Evolutionary conservation across 2,329 filamentous ascomycete genomes (phyloP), one percentile per base, ranked within the genome.

Genomic region (Monosporascus sp.): DNA sequence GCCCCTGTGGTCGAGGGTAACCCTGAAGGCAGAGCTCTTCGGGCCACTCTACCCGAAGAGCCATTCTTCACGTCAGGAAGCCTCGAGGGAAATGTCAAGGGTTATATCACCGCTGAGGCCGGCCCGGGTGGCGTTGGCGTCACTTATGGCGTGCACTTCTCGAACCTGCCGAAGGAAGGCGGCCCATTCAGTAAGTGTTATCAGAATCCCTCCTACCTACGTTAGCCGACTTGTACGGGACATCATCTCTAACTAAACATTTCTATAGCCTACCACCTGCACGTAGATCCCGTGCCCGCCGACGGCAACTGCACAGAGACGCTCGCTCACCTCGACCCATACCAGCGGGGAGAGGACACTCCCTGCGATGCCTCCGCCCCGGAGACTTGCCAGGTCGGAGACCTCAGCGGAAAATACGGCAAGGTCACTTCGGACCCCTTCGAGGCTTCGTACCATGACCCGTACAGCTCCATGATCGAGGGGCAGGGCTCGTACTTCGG

Each of bases 381-480:
- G 7, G 70, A 80, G 56, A 84, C 82, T 9, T 94, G 89, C 74
- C 83, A 93, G 71, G 82, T 89, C 11, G 89, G 90, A 59, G 89
- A 93, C 67, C 76, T 91, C 52, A 81, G 82, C 61, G 89, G 89
- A 66, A 93, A 93, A 74, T 75, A 87, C 63, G 87, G 87, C 57
- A 76, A 77, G 56, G 80, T 88, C 63, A 75, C 69, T 26, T 67
- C 70, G 27, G 76, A 78, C 57, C 73, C 77, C 14, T 85, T 78
- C 64, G 65, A 67, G 27, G 70, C 67, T 52, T 72, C 70, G 48
- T 87, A 82, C 71, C 64, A 69, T 54, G 86, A 89, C 64, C 66
- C 71, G 22, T 88, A 77, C 64, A 71, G 78, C n/a, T 82, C 84
- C 4, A 78, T 83, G 34, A 63, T 72, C 44, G 65, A 74, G 16